Percentiles rank a stretch among this genome's conserved stretches.
Evolutionary conservation across 352 stramenopile species (phyloP).

Genomic region (Pilasporangium apinafurcum): DNA sequence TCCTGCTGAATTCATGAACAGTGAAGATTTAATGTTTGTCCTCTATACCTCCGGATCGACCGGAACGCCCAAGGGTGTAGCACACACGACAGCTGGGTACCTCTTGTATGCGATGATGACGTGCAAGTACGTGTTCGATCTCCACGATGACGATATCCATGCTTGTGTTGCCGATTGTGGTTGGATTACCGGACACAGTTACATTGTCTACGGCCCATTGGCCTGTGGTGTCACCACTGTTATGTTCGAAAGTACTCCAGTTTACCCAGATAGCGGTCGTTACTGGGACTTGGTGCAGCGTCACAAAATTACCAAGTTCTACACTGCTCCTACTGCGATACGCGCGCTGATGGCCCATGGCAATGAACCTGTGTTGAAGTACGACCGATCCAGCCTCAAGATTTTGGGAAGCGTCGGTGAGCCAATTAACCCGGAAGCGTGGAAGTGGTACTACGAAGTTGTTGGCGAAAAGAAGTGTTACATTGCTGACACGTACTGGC

Average conservation of each 20-base stretch:
- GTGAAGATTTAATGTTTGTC: constrained; percentile 96
- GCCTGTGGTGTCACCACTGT: constrained; percentile 96
- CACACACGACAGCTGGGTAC: constrained; percentile 95
- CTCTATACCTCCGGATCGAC: constrained; percentile 98
- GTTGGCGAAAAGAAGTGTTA: constrained; percentile 88
- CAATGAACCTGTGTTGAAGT: constrained; percentile 89
- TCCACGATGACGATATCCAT: constrained; percentile 91
- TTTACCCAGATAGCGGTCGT: constrained; percentile 93
- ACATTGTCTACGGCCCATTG: constrained; percentile 97
- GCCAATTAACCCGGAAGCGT: constrained; percentile 97
- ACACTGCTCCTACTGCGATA: constrained; percentile 94
- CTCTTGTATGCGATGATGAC: constrained; percentile 93
- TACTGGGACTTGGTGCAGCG: constrained; percentile 97
- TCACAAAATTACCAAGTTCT: constrained; percentile 96
- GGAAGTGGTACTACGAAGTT: constrained; percentile 96
- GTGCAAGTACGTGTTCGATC: constrained; percentile 91
- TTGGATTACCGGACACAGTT: constrained; percentile 97
- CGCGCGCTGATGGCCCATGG: constrained; percentile 97
- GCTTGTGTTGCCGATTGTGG: constrained; percentile 94
- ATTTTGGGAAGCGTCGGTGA: constrained; percentile 97
- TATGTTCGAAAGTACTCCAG: constrained; percentile 97
- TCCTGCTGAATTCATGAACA: constrained; percentile 93
- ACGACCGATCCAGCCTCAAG: constrained; percentile 92
- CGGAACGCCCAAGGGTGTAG: constrained; percentile 93
- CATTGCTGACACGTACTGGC: constrained; percentile 97